Conservation (phyloP, 148 eudicot species). For the Chenopodium formosanum region DNA sequence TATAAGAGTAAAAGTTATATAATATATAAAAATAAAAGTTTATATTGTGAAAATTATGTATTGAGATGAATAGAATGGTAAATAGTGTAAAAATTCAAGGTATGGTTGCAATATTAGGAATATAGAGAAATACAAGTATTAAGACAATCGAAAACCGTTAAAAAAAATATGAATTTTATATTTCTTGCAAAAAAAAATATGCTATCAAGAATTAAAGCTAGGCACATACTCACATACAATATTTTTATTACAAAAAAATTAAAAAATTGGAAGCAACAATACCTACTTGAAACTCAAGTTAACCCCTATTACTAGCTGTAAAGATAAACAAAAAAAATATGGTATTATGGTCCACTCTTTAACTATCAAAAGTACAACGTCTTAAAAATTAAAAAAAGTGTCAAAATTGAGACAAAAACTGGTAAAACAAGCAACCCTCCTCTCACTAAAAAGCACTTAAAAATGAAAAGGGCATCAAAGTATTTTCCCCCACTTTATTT, state of each 20-base stretch:
- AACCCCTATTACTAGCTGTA: constrained; percentile 14
- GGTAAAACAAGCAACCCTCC: constrained; percentile 26
- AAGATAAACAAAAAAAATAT: constrained; percentile 1
- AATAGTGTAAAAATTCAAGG: no score
- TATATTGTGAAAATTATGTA: no score
- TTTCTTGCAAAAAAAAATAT: not conserved
- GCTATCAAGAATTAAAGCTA: not conserved
- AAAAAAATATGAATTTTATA: not conserved
- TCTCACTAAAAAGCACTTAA: not conserved
- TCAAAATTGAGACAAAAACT: constrained; percentile 9
- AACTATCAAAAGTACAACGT: constrained; percentile 9
- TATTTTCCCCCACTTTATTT: not conserved
- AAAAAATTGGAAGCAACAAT: not conserved
- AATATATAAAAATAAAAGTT: no score
- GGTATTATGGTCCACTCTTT: constrained; percentile 24
- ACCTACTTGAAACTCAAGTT: constrained; percentile 28
- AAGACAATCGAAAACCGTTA: no score
- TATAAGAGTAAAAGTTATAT: no score
- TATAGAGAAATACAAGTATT: no score
- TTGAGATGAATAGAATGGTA: no score
- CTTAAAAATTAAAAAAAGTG: no score
- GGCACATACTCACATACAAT: not conserved
- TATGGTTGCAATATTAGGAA: no score
- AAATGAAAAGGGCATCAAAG: constrained; percentile 5
- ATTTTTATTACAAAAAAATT: no score